These are phyloP conservation scores for Moringa oleifera DNA, from an alignment of 345 rosid species.

Conservation along the genomic window DNA sequence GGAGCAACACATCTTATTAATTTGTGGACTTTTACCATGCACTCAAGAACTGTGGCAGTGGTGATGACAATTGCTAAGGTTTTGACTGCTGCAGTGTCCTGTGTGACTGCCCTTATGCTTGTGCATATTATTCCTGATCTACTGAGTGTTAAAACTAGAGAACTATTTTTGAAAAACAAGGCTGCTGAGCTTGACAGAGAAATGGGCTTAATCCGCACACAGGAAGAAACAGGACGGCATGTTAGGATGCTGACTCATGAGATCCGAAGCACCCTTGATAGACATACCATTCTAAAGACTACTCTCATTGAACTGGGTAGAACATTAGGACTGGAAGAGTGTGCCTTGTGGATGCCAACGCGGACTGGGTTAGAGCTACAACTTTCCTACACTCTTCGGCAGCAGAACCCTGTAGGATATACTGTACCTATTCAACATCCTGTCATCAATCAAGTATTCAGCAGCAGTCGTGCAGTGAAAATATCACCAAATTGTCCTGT, in stretches of 20 bases:
- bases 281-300: constrained; percentile 86
- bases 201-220: constrained; percentile 95
- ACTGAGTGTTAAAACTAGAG: constrained; percentile 88
- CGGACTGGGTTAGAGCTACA: constrained; percentile 93
- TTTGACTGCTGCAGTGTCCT: constrained; percentile 84
- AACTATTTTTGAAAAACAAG: constrained; percentile 81
- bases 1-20: constrained; percentile 95
- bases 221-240: constrained; percentile 95
- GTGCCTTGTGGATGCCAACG: constrained; percentile 99
- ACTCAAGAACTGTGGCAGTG: constrained; percentile 66
- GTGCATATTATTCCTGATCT: constrained; percentile 96
- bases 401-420: constrained; percentile 87
- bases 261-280: constrained; percentile 89
- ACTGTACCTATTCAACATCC: constrained; percentile 96
- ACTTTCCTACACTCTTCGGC: constrained; percentile 87
- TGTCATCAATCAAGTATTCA: constrained; percentile 85
- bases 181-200: constrained; percentile 98
- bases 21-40: constrained; percentile 82
- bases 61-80: constrained; percentile 83
- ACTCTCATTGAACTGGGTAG: constrained; percentile 95
- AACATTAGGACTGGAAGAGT: constrained; percentile 86
- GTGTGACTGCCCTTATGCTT: constrained; percentile 94
- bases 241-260: constrained; percentile 98
- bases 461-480: constrained; percentile 60
- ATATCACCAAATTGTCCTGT: constrained; percentile 88